Evolutionary conservation across 768 basidiomycete species (phyloP).

Genomic region (Psilocybe subaeruginosa): DNA sequence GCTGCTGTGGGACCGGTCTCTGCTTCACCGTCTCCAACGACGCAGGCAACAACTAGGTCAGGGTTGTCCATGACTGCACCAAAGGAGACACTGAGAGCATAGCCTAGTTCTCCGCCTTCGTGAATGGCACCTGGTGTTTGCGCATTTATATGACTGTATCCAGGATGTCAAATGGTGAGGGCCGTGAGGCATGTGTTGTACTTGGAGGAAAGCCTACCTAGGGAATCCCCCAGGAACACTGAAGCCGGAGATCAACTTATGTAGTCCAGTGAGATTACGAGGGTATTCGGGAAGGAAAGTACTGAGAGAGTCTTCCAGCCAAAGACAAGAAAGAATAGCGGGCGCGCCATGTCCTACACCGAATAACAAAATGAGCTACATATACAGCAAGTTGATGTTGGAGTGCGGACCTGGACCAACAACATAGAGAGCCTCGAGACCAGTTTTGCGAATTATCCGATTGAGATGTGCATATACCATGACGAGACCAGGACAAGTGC

Average conservation of each 20-base stretch:
- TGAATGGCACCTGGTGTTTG: constrained; percentile 91
- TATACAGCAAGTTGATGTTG: neutral
- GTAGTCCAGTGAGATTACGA: constrained; percentile 59
- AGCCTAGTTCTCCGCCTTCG: constrained; percentile 91
- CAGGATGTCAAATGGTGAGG: neutral
- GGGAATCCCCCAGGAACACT: constrained; percentile 86
- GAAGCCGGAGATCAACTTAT: constrained; percentile 73
- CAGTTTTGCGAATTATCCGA: constrained; percentile 60
- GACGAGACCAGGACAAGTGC: constrained; percentile 78
- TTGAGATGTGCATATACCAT: constrained; percentile 76
- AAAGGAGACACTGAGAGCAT: constrained; percentile 83
- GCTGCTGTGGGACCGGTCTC: constrained; percentile 81
- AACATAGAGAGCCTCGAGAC: constrained; percentile 70
- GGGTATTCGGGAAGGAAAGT: constrained; percentile 61
- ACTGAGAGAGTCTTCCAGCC: constrained; percentile 78
- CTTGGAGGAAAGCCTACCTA: constrained; percentile 44
- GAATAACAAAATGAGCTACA: neutral
- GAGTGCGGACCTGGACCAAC: constrained; percentile 68
- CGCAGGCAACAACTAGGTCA: constrained; percentile 76
- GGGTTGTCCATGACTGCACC: constrained; percentile 94
- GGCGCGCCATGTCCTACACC: constrained; percentile 79
- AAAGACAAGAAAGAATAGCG: constrained; percentile 82
- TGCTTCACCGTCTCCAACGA: constrained; percentile 90
- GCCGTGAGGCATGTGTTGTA: neutral
- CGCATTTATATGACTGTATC: constrained; percentile 69